Conservation (phyloP, 1,284 basidiomycete species). For the Tilletiaria anomala region DNA sequence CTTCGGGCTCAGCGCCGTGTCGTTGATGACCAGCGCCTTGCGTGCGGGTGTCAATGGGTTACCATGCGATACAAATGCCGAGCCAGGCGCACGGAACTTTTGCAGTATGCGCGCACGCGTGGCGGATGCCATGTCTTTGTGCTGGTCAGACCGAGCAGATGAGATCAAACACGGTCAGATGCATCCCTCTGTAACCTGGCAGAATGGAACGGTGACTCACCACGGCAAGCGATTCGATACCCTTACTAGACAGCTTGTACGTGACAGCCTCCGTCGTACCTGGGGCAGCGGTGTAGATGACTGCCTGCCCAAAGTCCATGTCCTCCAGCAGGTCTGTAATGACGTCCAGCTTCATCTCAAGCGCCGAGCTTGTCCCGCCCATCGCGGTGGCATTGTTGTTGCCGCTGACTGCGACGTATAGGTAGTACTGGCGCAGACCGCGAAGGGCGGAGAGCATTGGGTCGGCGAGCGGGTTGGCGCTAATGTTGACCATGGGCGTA, state of each 20-base stretch:
- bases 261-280: conserved; percentile 38
- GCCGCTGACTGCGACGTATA: conserved; percentile 37
- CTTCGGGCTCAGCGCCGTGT: conserved; percentile 71
- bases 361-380: conserved; percentile 77
- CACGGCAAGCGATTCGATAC: conserved; percentile 67
- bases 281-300: conserved; percentile 34
- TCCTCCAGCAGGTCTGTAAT: conserved; percentile 85
- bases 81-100: conserved; percentile 55
- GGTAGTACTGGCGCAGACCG: conserved; percentile 30
- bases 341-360: conserved; percentile 94
- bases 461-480: conserved; percentile 13
- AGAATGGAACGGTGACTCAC: conserved; percentile 44
- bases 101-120: conserved; percentile 63
- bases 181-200: too few relatives aligned
- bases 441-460: conserved; percentile 15
- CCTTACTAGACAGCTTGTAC: conserved; percentile 70
- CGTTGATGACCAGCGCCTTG: conserved; percentile 69
- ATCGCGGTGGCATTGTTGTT: conserved; percentile 52
- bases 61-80: conserved; percentile 8
- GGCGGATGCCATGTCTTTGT: conserved; percentile 68
- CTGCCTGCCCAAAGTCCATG: conserved; percentile 46
- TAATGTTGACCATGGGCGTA: conserved; percentile 18
- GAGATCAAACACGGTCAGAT: conserved; percentile 2
- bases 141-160: conserved; percentile 42
- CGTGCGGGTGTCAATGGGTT: conserved; percentile 18